A percentile compares a stretch with the other conserved stretches of the same genome.
phyloP scores from a whole-genome alignment of 139 green algal species.

The Chlorella sp. region DNA sequence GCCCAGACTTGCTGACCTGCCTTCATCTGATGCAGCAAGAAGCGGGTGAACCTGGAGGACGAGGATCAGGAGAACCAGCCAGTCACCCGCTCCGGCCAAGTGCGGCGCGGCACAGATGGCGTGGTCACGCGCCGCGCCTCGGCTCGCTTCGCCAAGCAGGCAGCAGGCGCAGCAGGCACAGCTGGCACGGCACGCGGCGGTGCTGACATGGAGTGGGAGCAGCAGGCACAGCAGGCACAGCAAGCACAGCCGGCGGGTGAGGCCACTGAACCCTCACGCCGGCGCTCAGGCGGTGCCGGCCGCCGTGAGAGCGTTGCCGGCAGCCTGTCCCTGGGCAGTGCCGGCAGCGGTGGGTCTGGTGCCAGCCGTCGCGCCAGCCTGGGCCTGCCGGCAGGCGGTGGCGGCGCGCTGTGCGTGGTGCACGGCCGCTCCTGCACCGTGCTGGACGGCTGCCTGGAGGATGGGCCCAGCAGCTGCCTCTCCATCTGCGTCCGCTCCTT shows the following conservation, averaged over 20 bases:
- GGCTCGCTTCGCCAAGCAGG: not conserved
- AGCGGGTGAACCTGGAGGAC: not conserved
- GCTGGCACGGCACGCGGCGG: not conserved
- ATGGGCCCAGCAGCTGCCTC: not conserved
- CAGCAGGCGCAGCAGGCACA: not conserved
- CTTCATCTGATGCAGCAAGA: constrained; percentile 4
- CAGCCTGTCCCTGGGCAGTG: not conserved
- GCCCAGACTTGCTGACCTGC: not conserved
- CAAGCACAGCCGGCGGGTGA: no score
- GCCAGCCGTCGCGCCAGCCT: not conserved
- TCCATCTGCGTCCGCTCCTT: constrained; percentile 21
- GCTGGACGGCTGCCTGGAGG: constrained; percentile 25
- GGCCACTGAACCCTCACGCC: no score
- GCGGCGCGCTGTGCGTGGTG: constrained; percentile 10
- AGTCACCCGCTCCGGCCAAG: constrained; percentile 4
- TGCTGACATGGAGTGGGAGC: constrained; percentile 5
- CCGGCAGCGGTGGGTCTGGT: not conserved
- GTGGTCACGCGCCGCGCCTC: not conserved
- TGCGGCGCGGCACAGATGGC: constrained; percentile 1
- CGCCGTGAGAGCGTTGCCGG: not conserved
- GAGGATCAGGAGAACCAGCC: not conserved
- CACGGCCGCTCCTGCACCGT: constrained; percentile 8
- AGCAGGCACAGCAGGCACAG: not conserved
- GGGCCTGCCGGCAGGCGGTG: not conserved
- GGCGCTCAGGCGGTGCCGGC: not conserved